A percentile compares a stretch with the other conserved stretches of the same genome.
Evolutionary conservation across 164 flowering plant genomes (phyloP).

Genomic region (Magnolia kwangsiensis): DNA sequence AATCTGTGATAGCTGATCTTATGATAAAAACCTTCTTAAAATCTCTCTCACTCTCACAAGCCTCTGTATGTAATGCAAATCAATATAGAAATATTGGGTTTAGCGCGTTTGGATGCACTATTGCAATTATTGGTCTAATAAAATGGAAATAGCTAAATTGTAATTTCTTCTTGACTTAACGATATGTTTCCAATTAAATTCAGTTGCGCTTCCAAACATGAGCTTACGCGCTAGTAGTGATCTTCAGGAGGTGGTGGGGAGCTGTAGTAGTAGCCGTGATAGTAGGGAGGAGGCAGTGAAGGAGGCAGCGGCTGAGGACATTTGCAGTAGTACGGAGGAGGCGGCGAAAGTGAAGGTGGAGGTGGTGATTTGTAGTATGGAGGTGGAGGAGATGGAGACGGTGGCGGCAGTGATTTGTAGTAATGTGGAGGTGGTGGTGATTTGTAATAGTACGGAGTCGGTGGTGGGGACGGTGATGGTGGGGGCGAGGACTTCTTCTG

Average conservation of each 20-base stretch:
- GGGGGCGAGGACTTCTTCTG: background rate
- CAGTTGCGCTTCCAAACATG: background rate
- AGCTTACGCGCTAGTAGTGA: background rate
- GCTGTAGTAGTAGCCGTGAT: background rate
- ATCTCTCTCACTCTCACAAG: no score
- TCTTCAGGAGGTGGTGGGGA: background rate
- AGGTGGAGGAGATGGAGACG: background rate
- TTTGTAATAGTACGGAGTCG: background rate
- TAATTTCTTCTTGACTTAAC: background rate
- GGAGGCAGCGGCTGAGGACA: background rate
- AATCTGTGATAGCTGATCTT: no score
- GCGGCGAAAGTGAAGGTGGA: background rate
- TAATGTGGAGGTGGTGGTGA: conserved; percentile 3
- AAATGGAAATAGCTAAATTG: background rate
- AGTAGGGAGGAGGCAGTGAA: background rate
- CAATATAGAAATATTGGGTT: background rate
- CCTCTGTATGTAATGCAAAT: no score
- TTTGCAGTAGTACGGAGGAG: conserved; percentile 1
- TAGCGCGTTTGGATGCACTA: background rate
- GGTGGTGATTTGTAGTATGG: conserved; percentile 2
- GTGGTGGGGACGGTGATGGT: background rate
- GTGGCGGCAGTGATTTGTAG: conserved; percentile 1
- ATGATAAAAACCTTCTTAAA: no score
- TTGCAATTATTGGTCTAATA: background rate
- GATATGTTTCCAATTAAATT: no score